These are phyloP conservation scores for Porcisia hertigi DNA, from an alignment of 208 protist genomes.

Conservation along the genomic window DNA sequence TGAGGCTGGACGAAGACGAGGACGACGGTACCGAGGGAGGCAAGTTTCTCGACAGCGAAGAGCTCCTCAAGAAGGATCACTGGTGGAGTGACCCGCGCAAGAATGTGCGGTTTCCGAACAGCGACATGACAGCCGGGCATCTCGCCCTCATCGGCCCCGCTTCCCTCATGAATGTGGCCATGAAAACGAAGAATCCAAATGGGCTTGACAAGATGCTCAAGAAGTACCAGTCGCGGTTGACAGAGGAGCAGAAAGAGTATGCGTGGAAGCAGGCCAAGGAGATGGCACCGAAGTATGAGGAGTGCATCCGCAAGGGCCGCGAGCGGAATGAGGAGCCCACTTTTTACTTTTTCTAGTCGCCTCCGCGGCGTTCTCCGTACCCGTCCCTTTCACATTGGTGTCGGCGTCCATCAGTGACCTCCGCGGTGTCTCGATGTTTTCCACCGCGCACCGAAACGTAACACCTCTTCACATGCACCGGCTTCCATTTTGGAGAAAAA, in stretches of 20 bases:
- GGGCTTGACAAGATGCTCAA: conserved; percentile 85
- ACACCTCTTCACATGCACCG: no score
- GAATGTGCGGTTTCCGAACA: conserved; percentile 81
- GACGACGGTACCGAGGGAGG: conserved; percentile 47
- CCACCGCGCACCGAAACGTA: no score
- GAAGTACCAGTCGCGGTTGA: conserved; percentile 80
- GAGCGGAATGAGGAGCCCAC: conserved; percentile 83
- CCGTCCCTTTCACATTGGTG: background rate
- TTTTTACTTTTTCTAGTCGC: conserved; percentile 80
- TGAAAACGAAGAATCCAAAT: conserved; percentile 83
- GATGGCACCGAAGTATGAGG: conserved; percentile 87
- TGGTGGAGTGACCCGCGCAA: conserved; percentile 89
- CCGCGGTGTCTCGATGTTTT: background rate
- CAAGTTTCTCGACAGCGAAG: conserved; percentile 81
- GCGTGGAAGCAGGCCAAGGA: conserved; percentile 89
- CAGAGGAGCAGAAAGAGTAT: conserved; percentile 86
- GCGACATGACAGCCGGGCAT: conserved; percentile 80
- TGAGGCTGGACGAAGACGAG: conserved; percentile 70
- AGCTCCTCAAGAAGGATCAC: conserved; percentile 87
- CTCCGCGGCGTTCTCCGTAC: background rate
- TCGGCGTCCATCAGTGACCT: background rate
- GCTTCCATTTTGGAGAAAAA: no score
- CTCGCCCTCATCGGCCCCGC: conserved; percentile 83
- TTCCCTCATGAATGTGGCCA: conserved; percentile 89
- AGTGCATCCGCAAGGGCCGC: conserved; percentile 70